These are phyloP conservation scores for Arthrobotrys iridis DNA, from an alignment of 2,329 filamentous ascomycete species.

Conservation along the genomic window DNA sequence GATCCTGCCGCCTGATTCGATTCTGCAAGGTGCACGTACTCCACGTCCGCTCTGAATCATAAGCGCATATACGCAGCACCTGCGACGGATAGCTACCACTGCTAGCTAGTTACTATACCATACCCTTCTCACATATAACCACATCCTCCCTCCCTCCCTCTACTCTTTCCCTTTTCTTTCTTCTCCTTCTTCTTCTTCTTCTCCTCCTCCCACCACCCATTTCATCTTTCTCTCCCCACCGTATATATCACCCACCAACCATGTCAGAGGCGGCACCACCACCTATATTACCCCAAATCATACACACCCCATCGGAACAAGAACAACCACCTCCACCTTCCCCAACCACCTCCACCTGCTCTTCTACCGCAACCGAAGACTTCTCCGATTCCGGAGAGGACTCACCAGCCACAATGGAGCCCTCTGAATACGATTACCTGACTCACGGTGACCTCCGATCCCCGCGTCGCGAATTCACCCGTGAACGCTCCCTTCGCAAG, in stretches of 20 bases:
- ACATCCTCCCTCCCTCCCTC: conserved; percentile 6
- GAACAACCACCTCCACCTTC: conserved; percentile 27
- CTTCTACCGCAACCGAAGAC: conserved; percentile 48
- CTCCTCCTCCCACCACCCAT: neutral
- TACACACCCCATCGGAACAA: conserved; percentile 20
- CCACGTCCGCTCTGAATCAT: conserved; percentile 40
- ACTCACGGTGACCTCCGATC: conserved; percentile 53
- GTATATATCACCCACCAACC: conserved; percentile 24
- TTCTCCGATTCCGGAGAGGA: conserved; percentile 53
- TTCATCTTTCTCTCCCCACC: neutral
- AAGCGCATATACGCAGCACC: conserved; percentile 41
- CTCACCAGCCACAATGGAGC: conserved; percentile 42
- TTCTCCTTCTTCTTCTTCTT: neutral
- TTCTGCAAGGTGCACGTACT: conserved; percentile 33
- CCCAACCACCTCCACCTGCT: conserved; percentile 24
- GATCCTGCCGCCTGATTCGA: conserved; percentile 35
- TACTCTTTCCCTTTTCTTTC: conserved; percentile 6
- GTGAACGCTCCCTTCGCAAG: conserved; percentile 52
- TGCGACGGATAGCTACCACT: neutral
- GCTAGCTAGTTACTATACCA: conserved; percentile 2
- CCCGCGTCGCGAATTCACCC: conserved; percentile 40
- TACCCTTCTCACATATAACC: conserved; percentile 37
- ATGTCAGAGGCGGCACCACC: conserved; percentile 44
- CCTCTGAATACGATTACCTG: conserved; percentile 43
- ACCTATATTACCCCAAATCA: conserved; percentile 49